Percentiles rank a stretch among this genome's conserved stretches.
Conservation (phyloP, 768 basidiomycete genomes). For the Suillus variegatus region DNA sequence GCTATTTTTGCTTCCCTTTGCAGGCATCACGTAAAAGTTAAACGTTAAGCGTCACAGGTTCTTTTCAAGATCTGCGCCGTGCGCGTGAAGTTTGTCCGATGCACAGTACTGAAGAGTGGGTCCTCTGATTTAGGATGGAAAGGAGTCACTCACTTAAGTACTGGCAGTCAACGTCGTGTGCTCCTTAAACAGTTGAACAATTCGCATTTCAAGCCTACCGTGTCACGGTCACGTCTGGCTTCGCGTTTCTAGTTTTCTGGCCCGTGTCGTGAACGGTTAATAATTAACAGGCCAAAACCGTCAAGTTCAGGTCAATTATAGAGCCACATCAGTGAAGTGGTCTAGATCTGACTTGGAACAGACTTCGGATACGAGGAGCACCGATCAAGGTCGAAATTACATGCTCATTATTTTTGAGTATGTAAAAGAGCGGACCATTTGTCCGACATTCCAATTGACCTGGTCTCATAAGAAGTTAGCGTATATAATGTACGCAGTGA, state of each 20-base stretch:
- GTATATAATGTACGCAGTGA: background rate
- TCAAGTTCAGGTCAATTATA: background rate
- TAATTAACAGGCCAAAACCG: background rate
- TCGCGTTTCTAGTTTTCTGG: background rate
- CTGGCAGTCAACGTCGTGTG: background rate
- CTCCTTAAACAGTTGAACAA: background rate
- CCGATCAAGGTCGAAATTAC: background rate
- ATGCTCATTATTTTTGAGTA: slow-evolving; percentile 4
- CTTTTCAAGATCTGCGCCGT: background rate
- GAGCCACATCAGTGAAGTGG: background rate
- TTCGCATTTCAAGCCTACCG: background rate
- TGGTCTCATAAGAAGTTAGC: background rate
- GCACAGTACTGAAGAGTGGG: background rate
- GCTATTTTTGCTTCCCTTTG: background rate
- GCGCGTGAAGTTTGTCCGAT: background rate
- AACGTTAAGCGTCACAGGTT: background rate
- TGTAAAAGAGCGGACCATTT: slow-evolving; percentile 3
- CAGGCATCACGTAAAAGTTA: background rate
- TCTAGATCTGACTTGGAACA: background rate
- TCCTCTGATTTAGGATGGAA: background rate
- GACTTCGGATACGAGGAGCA: background rate
- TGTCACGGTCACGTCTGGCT: background rate
- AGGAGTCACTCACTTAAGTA: background rate
- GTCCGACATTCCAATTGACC: background rate
- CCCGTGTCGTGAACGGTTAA: background rate